Conservation (phyloP, 495 filamentous ascomycete species). For the Haplographium delicatum region DNA sequence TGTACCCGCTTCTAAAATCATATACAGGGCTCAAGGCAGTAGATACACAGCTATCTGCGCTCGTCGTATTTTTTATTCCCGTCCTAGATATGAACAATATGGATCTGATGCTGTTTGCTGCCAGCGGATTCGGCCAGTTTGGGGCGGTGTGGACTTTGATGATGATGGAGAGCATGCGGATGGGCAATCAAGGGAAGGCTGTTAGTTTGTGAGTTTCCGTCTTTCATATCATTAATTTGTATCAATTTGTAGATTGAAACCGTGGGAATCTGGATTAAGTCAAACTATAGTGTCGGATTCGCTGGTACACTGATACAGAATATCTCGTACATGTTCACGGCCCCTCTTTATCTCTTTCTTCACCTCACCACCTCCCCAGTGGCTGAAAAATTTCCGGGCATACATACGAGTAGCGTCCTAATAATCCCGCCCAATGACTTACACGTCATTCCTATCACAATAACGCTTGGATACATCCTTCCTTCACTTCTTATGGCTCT, state of each 20-base stretch:
- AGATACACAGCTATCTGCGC: slow-evolving; percentile 40
- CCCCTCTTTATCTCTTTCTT: slow-evolving; percentile 45
- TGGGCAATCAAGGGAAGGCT: slow-evolving; percentile 46
- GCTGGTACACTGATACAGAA: slow-evolving; percentile 51
- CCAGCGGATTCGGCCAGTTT: slow-evolving; percentile 49
- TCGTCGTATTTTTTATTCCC: slow-evolving; percentile 53
- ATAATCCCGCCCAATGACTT: slow-evolving; percentile 43
- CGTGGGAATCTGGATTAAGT: too few species aligned
- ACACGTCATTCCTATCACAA: slow-evolving; percentile 39
- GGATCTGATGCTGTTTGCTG: slow-evolving; percentile 39
- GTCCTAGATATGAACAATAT: slow-evolving; percentile 45
- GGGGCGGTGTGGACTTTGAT: slow-evolving; percentile 51
- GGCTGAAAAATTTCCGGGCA: slow-evolving; percentile 35
- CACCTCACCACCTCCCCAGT: slow-evolving; percentile 52
- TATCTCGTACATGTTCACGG: slow-evolving; percentile 46
- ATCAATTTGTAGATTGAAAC: too few species aligned
- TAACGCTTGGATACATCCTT: slow-evolving; percentile 44
- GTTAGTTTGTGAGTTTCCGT: slow-evolving; percentile 43
- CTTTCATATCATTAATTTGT: background rate
- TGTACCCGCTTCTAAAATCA: slow-evolving; percentile 31
- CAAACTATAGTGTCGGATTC: slow-evolving; percentile 36
- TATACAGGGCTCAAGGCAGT: slow-evolving; percentile 48
- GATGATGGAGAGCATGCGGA: slow-evolving; percentile 49
- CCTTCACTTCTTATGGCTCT: slow-evolving; percentile 48
- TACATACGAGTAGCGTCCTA: slow-evolving; percentile 35